Conservation (phyloP, 1,284 basidiomycete species). For the Leccinum olivaceoglutinosum region DNA sequence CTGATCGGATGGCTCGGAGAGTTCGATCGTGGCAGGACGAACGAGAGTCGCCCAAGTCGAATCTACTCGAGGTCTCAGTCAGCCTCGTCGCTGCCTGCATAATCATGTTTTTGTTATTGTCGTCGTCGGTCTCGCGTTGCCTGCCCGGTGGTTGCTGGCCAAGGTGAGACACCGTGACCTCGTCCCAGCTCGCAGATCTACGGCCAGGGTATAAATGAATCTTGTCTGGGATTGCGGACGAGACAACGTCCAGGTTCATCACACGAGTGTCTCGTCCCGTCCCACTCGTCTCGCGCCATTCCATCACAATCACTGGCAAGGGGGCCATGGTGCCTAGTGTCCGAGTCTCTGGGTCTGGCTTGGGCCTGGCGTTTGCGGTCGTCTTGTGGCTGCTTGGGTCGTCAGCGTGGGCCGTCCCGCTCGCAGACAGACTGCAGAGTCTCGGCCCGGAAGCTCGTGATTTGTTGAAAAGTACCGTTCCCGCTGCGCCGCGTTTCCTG, state of each 20-base stretch:
- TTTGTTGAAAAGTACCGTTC: constrained; percentile 35
- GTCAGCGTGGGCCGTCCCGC: constrained; percentile 7
- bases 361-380: neutral
- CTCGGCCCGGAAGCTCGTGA: constrained; percentile 27
- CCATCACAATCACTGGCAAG: neutral
- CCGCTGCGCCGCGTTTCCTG: constrained; percentile 42
- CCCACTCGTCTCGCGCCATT: neutral
- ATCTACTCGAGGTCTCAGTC: neutral
- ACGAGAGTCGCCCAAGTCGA: neutral
- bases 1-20: neutral
- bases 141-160: neutral
- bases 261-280: neutral
- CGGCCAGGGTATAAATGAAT: neutral
- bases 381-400: constrained; percentile 5
- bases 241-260: neutral
- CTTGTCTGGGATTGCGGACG: neutral
- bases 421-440: constrained; percentile 9
- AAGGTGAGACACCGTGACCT: neutral
- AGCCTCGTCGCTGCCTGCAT: neutral
- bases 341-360: neutral
- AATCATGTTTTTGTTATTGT: neutral
- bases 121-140: neutral
- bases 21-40: neutral
- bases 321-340: constrained; percentile 6
- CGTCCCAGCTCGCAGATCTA: neutral